These are phyloP conservation scores for Somion occarium DNA, from an alignment of 1,284 basidiomycete species.

Conservation along the genomic window DNA sequence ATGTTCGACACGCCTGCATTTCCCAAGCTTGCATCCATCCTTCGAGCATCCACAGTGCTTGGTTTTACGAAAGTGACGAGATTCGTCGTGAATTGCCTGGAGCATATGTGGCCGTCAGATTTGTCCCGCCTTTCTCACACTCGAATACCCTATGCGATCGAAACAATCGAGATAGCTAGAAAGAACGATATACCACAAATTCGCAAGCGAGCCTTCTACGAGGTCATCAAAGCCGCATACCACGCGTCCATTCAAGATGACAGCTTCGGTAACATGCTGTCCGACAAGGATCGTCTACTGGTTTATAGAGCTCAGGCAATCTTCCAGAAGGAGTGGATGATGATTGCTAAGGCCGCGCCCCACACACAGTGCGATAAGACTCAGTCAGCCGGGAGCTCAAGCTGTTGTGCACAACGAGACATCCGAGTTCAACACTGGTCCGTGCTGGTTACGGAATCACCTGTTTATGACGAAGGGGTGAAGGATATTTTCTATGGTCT, in stretches of 20 bases:
- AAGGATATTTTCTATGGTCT: neutral
- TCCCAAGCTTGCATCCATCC: neutral
- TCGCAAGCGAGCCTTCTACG: neutral
- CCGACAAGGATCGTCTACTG: neutral
- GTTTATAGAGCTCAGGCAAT: neutral
- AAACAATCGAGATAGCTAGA: neutral
- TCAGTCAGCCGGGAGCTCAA: neutral
- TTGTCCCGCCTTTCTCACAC: neutral
- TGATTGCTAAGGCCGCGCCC: neutral
- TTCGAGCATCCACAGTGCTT: neutral
- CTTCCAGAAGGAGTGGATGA: neutral
- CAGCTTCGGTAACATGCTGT: neutral
- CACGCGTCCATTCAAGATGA: neutral
- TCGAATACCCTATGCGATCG: neutral
- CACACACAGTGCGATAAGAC: neutral
- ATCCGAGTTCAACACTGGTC: neutral
- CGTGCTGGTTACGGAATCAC: neutral
- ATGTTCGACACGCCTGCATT: neutral
- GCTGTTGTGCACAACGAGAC: neutral
- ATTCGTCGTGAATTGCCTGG: neutral
- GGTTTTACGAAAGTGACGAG: neutral
- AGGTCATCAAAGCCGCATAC: neutral
- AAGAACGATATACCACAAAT: neutral
- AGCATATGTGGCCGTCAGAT: neutral
- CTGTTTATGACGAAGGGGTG: neutral